Evolutionary conservation across 2,329 filamentous ascomycete species (phyloP).

Genomic region (Blastomyces silverae): DNA sequence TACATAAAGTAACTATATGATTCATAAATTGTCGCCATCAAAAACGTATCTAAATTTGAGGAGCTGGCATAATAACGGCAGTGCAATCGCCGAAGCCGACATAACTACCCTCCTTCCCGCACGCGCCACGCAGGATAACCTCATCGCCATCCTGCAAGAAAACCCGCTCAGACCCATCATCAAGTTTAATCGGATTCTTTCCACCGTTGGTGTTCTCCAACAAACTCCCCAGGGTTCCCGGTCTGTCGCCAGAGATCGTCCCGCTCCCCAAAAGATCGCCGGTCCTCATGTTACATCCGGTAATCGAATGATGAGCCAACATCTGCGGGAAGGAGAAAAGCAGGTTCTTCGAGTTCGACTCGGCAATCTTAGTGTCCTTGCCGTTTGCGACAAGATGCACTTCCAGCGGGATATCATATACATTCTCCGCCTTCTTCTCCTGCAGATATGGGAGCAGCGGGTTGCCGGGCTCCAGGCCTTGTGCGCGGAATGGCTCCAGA

Average conservation of each 20-base stretch:
- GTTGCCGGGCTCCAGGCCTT: slow-evolving; percentile 50
- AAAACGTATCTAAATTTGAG: slow-evolving; percentile 13
- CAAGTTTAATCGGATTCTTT: slow-evolving; percentile 56
- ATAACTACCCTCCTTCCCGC: slow-evolving; percentile 57
- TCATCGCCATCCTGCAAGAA: slow-evolving; percentile 72
- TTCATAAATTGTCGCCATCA: too few species aligned
- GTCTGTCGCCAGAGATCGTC: slow-evolving; percentile 62
- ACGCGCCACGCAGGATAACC: slow-evolving; percentile 58
- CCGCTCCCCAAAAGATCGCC: slow-evolving; percentile 73
- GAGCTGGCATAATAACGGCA: slow-evolving; percentile 18
- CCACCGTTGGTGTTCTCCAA: slow-evolving; percentile 66
- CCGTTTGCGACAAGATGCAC: slow-evolving; percentile 51
- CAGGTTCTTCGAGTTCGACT: slow-evolving; percentile 58
- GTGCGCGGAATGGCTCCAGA: slow-evolving; percentile 58
- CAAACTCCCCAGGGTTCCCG: slow-evolving; percentile 58
- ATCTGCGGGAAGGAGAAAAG: slow-evolving; percentile 81
- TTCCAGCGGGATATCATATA: slow-evolving; percentile 63
- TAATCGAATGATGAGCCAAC: slow-evolving; percentile 70
- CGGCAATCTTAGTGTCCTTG: slow-evolving; percentile 50
- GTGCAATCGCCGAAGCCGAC: slow-evolving; percentile 64
- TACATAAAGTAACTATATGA: too few species aligned
- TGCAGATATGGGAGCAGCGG: slow-evolving; percentile 57
- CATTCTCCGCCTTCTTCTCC: slow-evolving; percentile 52
- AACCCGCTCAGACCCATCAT: slow-evolving; percentile 58
- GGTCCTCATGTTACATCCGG: slow-evolving; percentile 65